Evolutionary conservation across 441 rosid genomes (phyloP), one percentile per base, ranked within the genome.

Genomic region (Croton laevigatus): DNA sequence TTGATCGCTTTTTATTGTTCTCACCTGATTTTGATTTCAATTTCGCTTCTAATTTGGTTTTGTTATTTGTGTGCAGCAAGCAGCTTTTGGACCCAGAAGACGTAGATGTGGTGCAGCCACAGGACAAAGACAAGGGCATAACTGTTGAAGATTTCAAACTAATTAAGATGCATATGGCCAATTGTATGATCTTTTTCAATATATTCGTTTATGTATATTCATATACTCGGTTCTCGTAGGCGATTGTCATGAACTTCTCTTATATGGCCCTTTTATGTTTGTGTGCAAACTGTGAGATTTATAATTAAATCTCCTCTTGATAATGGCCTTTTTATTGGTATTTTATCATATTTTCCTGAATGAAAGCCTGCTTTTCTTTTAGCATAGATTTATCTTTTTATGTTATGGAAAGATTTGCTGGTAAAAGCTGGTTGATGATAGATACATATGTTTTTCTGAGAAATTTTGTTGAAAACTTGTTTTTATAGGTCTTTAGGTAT

Each of bases 11-110:
- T 20, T 69, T 48, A 22, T n/a, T 52, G 14, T 27, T 46, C 19
- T 11, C 2, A 0, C 38, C 16, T 57, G 36, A 12, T 11, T 12
- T 55, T 57, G 36, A 57, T 57, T 23, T 27, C 27, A 7, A 12
- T 11, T 12, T 55, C 27, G 36, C 23, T 57, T 23, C 12, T 57
- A 7, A 1, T 38, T 54, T 10, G 52, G 62, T 62, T 0, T 14
- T 48, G 11, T 42, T 65, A 59, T 34, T 53, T 60, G 23, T 6
- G 37, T 49, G 75, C 87, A 88, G 89, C 77, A 88, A 88, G 71
- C 91, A 85, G 80, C 97, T 94, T 44, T 55, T 84, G 83, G 95
- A 94, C 71, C 93, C 79, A 75, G 95, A 91, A 79, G 82, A 91
- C 8, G 95, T 86, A 22, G 91, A 88, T 72, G 88, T 82, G 72